These are phyloP conservation scores for Debaryomyces fabryi DNA, from an alignment of 1,139 yeast genomes.

Conservation along the genomic window DNA sequence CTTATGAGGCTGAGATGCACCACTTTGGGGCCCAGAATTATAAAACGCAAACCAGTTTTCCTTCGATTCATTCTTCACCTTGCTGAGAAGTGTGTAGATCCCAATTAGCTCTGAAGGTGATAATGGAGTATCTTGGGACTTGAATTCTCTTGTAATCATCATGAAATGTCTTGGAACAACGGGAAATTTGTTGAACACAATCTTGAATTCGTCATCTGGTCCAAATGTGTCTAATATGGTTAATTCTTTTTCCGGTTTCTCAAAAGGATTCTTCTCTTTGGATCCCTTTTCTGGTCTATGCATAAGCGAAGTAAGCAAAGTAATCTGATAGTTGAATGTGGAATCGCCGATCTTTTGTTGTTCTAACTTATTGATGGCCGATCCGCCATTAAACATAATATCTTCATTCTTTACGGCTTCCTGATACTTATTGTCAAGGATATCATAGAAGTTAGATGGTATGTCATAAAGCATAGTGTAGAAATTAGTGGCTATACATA, in stretches of 20 bases:
- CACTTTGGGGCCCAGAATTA: slow-evolving; percentile 85
- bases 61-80: slow-evolving; percentile 23
- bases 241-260: slow-evolving; percentile 75
- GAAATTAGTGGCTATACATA: background rate
- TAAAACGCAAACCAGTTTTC: slow-evolving; percentile 68
- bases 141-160: slow-evolving; percentile 72
- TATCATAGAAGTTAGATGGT: slow-evolving; percentile 29
- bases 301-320: slow-evolving; percentile 45
- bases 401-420: slow-evolving; percentile 28
- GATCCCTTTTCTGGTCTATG: slow-evolving; percentile 58
- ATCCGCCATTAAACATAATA: slow-evolving; percentile 36
- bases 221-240: slow-evolving; percentile 61
- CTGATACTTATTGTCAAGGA: slow-evolving; percentile 28
- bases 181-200: slow-evolving; percentile 85
- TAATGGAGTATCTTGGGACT: slow-evolving; percentile 72
- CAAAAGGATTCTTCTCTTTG: slow-evolving; percentile 66
- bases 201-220: slow-evolving; percentile 50
- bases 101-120: slow-evolving; percentile 67
- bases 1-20: slow-evolving; percentile 92
- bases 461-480: slow-evolving; percentile 24
- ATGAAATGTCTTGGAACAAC: slow-evolving; percentile 78
- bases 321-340: slow-evolving; percentile 30
- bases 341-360: slow-evolving; percentile 23
- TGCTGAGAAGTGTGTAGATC: slow-evolving; percentile 52
- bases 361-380: slow-evolving; percentile 26